Evolutionary conservation across 1,139 yeast genomes (phyloP).

Genomic region (Suhomyces guaymorum): DNA sequence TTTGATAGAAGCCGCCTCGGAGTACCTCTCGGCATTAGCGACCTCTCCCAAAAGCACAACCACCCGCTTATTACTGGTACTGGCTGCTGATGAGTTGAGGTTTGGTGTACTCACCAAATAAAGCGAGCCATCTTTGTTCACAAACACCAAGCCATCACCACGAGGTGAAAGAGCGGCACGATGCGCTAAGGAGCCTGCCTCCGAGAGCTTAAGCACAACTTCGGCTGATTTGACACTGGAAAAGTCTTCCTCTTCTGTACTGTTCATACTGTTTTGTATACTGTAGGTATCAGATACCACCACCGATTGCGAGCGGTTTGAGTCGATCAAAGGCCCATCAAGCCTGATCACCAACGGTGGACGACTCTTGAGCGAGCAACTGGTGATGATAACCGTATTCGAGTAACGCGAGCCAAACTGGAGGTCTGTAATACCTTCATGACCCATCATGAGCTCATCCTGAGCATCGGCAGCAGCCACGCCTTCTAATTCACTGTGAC

Average conservation of each 20-base stretch:
- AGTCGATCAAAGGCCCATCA: constrained; percentile 39
- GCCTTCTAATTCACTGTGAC: constrained; percentile 15
- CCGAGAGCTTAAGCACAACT: constrained; percentile 55
- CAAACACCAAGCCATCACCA: constrained; percentile 79
- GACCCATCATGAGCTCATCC: constrained; percentile 52
- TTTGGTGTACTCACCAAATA: constrained; percentile 69
- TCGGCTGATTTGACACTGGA: constrained; percentile 34
- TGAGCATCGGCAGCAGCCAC: constrained; percentile 23
- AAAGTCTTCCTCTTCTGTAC: constrained; percentile 22
- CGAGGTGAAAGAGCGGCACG: constrained; percentile 76
- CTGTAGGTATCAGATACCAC: constrained; percentile 16
- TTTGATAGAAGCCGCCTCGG: constrained; percentile 72
- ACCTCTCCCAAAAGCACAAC: constrained; percentile 77
- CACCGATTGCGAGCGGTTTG: constrained; percentile 11
- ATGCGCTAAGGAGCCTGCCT: constrained; percentile 81
- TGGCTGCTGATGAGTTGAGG: constrained; percentile 34
- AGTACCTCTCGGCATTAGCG: constrained; percentile 64
- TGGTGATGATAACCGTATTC: constrained; percentile 39
- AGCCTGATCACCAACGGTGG: constrained; percentile 41
- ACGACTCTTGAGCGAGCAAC: constrained; percentile 38
- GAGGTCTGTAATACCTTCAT: constrained; percentile 88
- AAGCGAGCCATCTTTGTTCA: constrained; percentile 76
- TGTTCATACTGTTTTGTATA: constrained; percentile 17
- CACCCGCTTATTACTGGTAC: constrained; percentile 39
- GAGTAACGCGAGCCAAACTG: constrained; percentile 49